Evolutionary conservation across 2,329 filamentous ascomycete species (phyloP).

Genomic region (Penicillium thymicola): DNA sequence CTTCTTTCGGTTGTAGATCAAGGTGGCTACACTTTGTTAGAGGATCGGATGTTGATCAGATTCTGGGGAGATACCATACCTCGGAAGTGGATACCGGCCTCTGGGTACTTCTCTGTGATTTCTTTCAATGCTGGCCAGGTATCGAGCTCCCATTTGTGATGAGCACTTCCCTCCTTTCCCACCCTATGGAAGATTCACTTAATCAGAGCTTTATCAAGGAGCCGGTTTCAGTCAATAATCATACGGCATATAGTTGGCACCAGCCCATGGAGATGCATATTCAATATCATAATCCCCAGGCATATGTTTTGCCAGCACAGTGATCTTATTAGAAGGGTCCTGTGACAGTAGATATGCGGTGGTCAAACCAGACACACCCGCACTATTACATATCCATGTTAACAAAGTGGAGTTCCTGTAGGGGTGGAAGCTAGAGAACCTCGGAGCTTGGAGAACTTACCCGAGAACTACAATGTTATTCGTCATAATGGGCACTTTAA

Average conservation of each 20-base stretch:
- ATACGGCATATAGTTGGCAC: conserved; percentile 74
- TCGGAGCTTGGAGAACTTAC: conserved; percentile 22
- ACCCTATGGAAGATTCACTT: conserved; percentile 28
- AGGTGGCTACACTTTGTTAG: conserved; percentile 38
- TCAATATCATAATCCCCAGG: conserved; percentile 89
- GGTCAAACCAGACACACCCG: conserved; percentile 64
- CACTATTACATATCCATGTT: conserved; percentile 41
- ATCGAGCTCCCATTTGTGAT: conserved; percentile 56
- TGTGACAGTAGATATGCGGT: conserved; percentile 61
- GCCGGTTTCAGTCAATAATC: conserved; percentile 33
- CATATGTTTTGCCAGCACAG: conserved; percentile 82
- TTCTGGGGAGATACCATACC: conserved; percentile 38
- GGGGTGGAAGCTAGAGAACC: background rate
- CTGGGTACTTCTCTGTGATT: conserved; percentile 63
- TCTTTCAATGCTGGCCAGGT: conserved; percentile 64
- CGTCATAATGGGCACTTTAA: conserved; percentile 25
- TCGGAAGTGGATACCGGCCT: conserved; percentile 79
- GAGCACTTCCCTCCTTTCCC: conserved; percentile 37
- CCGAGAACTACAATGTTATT: conserved; percentile 42
- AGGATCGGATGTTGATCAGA: background rate
- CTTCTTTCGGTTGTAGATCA: conserved; percentile 61
- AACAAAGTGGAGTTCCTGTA: conserved; percentile 1
- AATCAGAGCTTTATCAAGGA: conserved; percentile 4
- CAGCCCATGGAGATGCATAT: conserved; percentile 87
- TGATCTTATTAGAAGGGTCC: conserved; percentile 57